These are phyloP conservation scores for Sphaerulina vaccinii DNA, from an alignment of 2,329 filamentous ascomycete genomes.

Conservation along the genomic window DNA sequence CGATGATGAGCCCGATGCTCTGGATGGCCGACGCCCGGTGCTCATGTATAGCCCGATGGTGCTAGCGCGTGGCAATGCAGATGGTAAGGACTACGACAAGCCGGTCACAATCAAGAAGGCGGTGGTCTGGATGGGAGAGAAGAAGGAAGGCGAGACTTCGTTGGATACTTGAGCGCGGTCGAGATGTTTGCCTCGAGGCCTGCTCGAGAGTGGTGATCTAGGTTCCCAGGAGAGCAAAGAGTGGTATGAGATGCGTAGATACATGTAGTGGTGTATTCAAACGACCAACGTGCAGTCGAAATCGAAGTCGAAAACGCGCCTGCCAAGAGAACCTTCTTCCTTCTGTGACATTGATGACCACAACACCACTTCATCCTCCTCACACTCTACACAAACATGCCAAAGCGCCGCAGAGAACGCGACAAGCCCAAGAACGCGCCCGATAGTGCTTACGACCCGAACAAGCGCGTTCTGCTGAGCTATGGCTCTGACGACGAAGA, in stretches of 20 bases:
- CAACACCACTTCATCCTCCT: neutral
- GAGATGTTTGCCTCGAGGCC: too few relatives aligned
- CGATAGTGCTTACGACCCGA: conserved; percentile 32
- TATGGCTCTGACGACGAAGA: conserved; percentile 34
- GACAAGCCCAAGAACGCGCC: conserved; percentile 35
- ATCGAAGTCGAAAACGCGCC: too few relatives aligned
- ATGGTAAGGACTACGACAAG: conserved; percentile 14
- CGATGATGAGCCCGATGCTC: conserved; percentile 5
- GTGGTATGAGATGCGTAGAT: too few relatives aligned
- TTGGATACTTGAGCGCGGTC: too few relatives aligned
- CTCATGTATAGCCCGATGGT: conserved; percentile 15
- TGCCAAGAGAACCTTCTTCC: conserved; percentile 13
- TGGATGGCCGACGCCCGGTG: conserved; percentile 8
- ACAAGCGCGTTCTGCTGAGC: conserved; percentile 37
- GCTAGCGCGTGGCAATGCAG: conserved; percentile 2
- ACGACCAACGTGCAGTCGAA: too few relatives aligned
- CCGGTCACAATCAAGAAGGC: conserved; percentile 8
- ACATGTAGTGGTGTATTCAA: too few relatives aligned
- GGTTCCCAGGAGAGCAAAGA: too few relatives aligned
- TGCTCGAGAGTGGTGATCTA: too few relatives aligned
- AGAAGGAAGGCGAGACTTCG: too few relatives aligned
- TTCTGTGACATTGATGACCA: conserved; percentile 13
- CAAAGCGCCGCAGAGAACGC: conserved; percentile 34
- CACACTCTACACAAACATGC: conserved; percentile 19
- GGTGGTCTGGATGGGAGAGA: conserved; percentile 15